Base-by-base conservation (phyloP, 2,329 filamentous ascomycete species). In the Nemania diffusa region DNA sequence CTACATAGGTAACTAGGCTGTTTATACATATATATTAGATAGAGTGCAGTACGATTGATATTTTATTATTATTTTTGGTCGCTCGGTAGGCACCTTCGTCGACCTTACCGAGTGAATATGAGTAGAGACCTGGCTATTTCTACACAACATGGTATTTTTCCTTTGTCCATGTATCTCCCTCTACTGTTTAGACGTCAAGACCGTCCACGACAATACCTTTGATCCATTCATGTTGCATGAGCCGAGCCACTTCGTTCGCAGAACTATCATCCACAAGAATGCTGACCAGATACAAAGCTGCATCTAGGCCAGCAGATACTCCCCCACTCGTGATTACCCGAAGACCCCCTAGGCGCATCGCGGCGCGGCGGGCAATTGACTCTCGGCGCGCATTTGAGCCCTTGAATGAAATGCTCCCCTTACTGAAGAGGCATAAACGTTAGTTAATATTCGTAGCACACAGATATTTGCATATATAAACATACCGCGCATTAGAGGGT, bases 151-250 rank as follows among this genome's bases (percentile, higher is more conserved):
- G 53, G n/a, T n/a, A 55, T 15, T 29, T 29, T 53, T 50, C 11
- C 48, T 51, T 42, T n/a, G 29, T 51, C 53, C 56, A 64, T 57
- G 42, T 62, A 51, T 44, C 51, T 60, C 51, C 63, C 57, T 68
- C 64, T 72, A 72, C 70, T 70, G 70, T 73, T 72, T 88, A 95
- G 79, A 96, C 92, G 82, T 96, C 92, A 79, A 94, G 89, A 71
- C 92, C 92, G 79, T 95, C 92, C 73, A 95, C 91, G 73, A 94
- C 92, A 78, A 92, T 84, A 73, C 92, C 92, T 89, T 94, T 95
- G 79, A 88, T 87, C 93, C 93, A 97, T 76, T 86, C 88, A 84
- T 94, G 92, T 83, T 95, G 91, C 85, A 96, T 89, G 72, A 87
- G 74, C 71, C 90, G 87, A 76, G 91, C 90, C 72, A 92, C 90